Evolutionary conservation across 345 rosid species (phyloP), one percentile per base, ranked within the genome.

Genomic region (Combretum micranthum): DNA sequence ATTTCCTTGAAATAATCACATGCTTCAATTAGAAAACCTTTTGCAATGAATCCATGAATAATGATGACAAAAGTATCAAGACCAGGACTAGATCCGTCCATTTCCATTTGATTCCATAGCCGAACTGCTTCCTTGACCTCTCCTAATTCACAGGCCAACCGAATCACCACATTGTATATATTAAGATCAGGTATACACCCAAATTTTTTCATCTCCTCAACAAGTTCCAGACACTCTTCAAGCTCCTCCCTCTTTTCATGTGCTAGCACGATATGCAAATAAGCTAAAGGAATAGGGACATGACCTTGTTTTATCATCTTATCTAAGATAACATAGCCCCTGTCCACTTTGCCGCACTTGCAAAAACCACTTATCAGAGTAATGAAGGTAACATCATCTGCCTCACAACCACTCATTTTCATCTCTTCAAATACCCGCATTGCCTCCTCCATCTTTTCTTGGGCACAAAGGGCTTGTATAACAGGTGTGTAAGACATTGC

Each of bases 361-460:
- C 98, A 88, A 77, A 86, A 88, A 64, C 98, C 97, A 72, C 81
- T 77, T 42, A 88, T 71, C 64, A 92, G 69, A 12, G 95, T 73
- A 32, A 87, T 77, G 50, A 83, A 88, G 22, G 94, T 75, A 74
- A 83, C 83, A 62, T 67, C 66, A 69, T 86, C 97, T 21, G 89
- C 86, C 67, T 84, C 75, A 51, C 93, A 88, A 20, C 80, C 84
- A 70, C 52, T 69, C 60, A 78, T 81, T 71, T 80, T 80, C 96
- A 92, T 92, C 79, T 84, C 93, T 62, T 64, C 77, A 60, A 88
- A 83, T 12, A 83, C 68, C 61, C 63, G 64, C 77, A 73, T 75
- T 5, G 98, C 97, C 64, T 88, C 98, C 25, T 80, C 93, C 81
- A 81, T 72, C 67, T 77, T 92, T 63, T 76, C 93, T 55, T 64